These are phyloP conservation scores for Kandelia obovata DNA, from an alignment of 345 rosid genomes.

Conservation along the genomic window DNA sequence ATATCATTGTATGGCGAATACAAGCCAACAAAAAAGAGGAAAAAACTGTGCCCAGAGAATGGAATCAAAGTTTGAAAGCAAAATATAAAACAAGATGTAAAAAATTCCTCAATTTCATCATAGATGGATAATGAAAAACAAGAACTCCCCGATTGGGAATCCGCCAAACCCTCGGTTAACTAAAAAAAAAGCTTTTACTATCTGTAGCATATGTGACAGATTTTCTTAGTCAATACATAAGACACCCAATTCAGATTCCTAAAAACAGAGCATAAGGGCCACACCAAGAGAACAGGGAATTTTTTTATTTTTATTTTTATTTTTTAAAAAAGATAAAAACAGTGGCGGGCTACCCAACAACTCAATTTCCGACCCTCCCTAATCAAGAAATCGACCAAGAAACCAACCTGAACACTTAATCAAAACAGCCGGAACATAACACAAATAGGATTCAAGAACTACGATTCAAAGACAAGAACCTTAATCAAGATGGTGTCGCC, in stretches of 20 bases:
- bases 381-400: no score
- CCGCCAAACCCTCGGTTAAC: background rate
- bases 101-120: background rate
- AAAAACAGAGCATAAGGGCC: background rate
- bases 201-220: background rate
- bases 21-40: no score
- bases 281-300: background rate
- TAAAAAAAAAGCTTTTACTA: background rate
- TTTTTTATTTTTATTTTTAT: no score
- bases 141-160: background rate
- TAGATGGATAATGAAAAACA: background rate
- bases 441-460: no score
- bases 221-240: background rate
- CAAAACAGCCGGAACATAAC: no score
- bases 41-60: no score
- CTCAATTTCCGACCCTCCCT: background rate
- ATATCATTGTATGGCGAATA: no score
- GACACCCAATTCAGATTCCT: slow-evolving; percentile 2
- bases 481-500: slow-evolving; percentile 89
- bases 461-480: slow-evolving; percentile 35
- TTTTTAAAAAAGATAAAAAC: no score
- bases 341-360: slow-evolving; percentile 1
- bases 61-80: no score
- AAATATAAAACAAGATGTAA: background rate
- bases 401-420: background rate